Evolutionary conservation across 108 stramenopile genomes (phyloP).

Genomic region (Chaetoceros tenuissimus): DNA sequence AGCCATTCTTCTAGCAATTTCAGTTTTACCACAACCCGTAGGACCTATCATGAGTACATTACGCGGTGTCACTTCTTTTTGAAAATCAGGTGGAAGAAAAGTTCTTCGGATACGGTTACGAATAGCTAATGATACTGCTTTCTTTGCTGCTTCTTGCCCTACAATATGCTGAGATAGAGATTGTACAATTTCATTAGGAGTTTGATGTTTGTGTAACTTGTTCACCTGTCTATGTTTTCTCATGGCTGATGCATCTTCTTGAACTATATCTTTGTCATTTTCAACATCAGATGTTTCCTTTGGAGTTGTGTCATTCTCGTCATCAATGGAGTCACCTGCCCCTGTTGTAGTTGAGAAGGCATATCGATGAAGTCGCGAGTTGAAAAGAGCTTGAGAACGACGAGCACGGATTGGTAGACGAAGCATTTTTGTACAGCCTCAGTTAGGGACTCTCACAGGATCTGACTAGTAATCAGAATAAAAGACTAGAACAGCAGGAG

Average conservation of each 20-base stretch:
- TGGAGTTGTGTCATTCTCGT: neutral
- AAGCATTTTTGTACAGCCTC: too few species aligned
- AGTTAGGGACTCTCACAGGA: too few species aligned
- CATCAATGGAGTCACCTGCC: neutral
- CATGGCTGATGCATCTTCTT: neutral
- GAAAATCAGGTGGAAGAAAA: slow-evolving; percentile 80
- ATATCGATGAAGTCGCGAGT: too few species aligned
- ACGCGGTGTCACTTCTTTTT: slow-evolving; percentile 93
- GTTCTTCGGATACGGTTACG: slow-evolving; percentile 97
- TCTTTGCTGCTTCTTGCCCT: slow-evolving; percentile 92
- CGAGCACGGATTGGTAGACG: too few species aligned
- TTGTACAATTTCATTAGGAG: slow-evolving; percentile 70
- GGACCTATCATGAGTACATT: slow-evolving; percentile 99
- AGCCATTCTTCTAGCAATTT: slow-evolving; percentile 96
- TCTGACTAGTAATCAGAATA: too few species aligned
- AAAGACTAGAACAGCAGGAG: too few species aligned
- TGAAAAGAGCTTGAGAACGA: too few species aligned
- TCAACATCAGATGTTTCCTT: neutral
- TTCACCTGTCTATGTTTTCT: neutral
- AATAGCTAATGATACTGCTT: slow-evolving; percentile 97
- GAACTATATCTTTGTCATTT: neutral
- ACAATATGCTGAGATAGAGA: slow-evolving; percentile 92
- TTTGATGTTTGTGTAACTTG: slow-evolving; percentile 24
- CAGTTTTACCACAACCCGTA: slow-evolving; percentile 98
- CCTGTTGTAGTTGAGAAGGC: too few species aligned